Percentiles rank a stretch among this genome's conserved stretches.
Evolutionary conservation across 1,139 yeast species (phyloP).

Genomic region (Scheffersomyces quercinus): DNA sequence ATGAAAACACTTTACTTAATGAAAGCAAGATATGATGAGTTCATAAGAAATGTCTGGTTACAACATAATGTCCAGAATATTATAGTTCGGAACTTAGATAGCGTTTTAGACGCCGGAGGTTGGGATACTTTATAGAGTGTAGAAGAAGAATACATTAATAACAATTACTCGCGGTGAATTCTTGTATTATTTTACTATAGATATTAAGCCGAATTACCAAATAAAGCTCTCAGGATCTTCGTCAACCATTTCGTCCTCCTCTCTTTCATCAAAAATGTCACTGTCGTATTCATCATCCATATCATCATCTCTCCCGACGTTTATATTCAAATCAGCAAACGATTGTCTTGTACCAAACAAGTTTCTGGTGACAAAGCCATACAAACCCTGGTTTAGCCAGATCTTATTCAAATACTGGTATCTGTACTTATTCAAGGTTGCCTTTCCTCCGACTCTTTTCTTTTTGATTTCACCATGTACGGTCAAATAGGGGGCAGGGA

Average conservation of each 20-base stretch:
- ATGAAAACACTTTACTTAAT: slow-evolving; percentile 73
- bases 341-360: slow-evolving; percentile 25
- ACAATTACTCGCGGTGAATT: neutral
- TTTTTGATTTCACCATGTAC: slow-evolving; percentile 71
- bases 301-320: slow-evolving; percentile 6
- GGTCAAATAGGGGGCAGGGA: slow-evolving; percentile 69
- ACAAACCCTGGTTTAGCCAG: slow-evolving; percentile 60
- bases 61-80: slow-evolving; percentile 77
- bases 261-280: slow-evolving; percentile 1
- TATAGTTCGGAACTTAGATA: slow-evolving; percentile 78
- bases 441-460: slow-evolving; percentile 54
- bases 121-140: slow-evolving; percentile 78
- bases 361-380: slow-evolving; percentile 36
- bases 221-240: neutral
- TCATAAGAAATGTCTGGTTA: slow-evolving; percentile 71
- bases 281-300: slow-evolving; percentile 6
- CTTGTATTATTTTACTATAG: neutral
- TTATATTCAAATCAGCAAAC: slow-evolving; percentile 4
- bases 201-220: neutral
- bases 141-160: neutral
- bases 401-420: slow-evolving; percentile 55
- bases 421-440: slow-evolving; percentile 51
- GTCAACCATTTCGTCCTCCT: slow-evolving; percentile 2
- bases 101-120: slow-evolving; percentile 83
- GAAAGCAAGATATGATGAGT: slow-evolving; percentile 62